These are phyloP conservation scores for Stephania yunnanensis DNA, from an alignment of 164 flowering plant species.

Conservation along the genomic window DNA sequence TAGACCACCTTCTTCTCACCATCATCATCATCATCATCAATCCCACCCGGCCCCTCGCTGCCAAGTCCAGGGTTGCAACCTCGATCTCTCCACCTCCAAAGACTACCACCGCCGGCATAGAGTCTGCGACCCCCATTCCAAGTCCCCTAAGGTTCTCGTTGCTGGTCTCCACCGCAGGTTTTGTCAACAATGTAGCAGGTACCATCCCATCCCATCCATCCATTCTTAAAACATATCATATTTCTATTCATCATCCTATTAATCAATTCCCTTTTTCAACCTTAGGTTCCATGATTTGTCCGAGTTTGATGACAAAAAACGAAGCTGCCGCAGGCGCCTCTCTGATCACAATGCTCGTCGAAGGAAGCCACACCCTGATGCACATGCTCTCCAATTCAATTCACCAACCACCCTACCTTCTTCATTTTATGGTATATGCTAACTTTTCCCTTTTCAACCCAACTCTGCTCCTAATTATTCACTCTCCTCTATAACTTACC, in stretches of 20 bases:
- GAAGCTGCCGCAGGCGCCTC: conserved; percentile 80
- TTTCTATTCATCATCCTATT: too few species aligned
- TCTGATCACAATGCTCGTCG: conserved; percentile 90
- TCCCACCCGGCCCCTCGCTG: conserved; percentile 38
- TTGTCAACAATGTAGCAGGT: conserved; percentile 97
- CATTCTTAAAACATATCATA: too few species aligned
- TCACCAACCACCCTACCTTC: conserved; percentile 25
- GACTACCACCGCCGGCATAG: conserved; percentile 79
- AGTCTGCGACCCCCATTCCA: conserved; percentile 78
- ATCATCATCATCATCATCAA: conserved; percentile 15
- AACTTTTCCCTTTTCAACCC: too few species aligned
- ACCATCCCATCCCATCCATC: too few species aligned
- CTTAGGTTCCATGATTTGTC: conserved; percentile 73
- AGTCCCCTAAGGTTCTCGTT: conserved; percentile 59
- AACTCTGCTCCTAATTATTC: too few species aligned
- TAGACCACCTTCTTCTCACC: conserved; percentile 25
- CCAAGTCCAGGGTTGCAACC: conserved; percentile 77
- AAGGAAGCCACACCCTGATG: conserved; percentile 68
- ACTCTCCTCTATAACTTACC: too few species aligned
- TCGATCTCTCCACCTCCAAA: conserved; percentile 74
- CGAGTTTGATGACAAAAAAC: conserved; percentile 78
- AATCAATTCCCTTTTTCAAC: too few species aligned
- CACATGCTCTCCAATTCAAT: conserved; percentile 42
- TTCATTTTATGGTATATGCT: conserved; percentile 52
- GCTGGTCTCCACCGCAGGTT: conserved; percentile 70